Evolutionary conservation across 1,284 basidiomycete species (phyloP), one percentile per base, ranked within the genome.

Genomic region (Lentinula novae-zelandiae): DNA sequence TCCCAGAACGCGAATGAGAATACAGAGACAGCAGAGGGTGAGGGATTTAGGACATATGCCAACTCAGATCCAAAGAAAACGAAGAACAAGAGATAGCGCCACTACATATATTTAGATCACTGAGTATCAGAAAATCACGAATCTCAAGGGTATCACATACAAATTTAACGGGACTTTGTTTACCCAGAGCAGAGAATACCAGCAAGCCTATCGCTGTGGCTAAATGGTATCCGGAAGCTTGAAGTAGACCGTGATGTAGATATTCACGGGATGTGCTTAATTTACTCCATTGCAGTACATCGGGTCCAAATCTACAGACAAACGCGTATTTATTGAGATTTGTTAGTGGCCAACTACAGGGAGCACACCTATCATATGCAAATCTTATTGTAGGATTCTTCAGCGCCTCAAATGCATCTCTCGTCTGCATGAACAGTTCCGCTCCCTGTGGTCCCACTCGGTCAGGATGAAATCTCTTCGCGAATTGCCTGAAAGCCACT

Each of bases 321-420:
- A 50, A 1, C 40, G 61, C 49, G 62, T 57, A 36, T 65, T 22
- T 27, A 38, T 38, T 38, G 60, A 61, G n/a, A 57, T 49, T 38
- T 38, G 53, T 7, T 15, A 46, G 4, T 34, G 13, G 20, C 4
- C 15, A 44, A 5, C 10, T 12, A 51, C 7, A 39, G 53, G 15
- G 15, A 8, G 17, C 70, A 60, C 60, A 88, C 89, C 84, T 78
- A 74, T 96, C 93, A 71, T 96, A 96, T 0, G 93, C 93, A 75
- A 92, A 95, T 52, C 93, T 76, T 61, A 87, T 87, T 1, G 85
- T 78, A 0, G 93, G 92, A 66, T 94, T 84, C 62, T 86, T 91
- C 36, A 96, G 73, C 0, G 86, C 85, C 70, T 96, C 93, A 68
- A 89, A 95, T 17, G 89, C 90, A 66, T 87, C 82, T 57, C 92